A percentile compares a stretch with the other conserved stretches of the same genome.
Evolutionary conservation across 2,329 filamentous ascomycete genomes (phyloP).

Genomic region (Stromatinia cepivora): DNA sequence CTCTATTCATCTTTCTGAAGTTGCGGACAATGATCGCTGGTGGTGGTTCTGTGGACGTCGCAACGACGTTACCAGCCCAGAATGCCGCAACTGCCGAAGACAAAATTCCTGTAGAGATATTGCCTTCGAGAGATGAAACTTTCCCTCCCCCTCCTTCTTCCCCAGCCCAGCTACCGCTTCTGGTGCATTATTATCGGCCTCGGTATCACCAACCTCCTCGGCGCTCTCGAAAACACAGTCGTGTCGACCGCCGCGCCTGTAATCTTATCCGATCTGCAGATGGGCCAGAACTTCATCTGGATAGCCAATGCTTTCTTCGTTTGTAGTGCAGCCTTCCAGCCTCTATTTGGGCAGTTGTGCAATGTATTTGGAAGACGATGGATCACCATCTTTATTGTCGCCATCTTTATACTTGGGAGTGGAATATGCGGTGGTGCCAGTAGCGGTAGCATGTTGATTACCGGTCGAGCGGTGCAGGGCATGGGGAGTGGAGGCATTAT

Average conservation of each 20-base stretch:
- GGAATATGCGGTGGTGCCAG: conserved; percentile 52
- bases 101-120: too few relatives aligned
- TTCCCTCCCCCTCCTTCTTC: too few relatives aligned
- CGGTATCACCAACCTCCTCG: conserved; percentile 30
- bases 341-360: conserved; percentile 47
- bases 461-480: conserved; percentile 41
- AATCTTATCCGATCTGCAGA: conserved; percentile 53
- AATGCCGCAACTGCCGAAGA: too few relatives aligned
- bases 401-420: conserved; percentile 53
- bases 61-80: too few relatives aligned
- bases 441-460: conserved; percentile 50
- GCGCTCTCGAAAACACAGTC: conserved; percentile 47
- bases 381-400: conserved; percentile 45
- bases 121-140: too few relatives aligned
- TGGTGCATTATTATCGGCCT: conserved; percentile 32
- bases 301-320: conserved; percentile 72
- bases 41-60: too few relatives aligned
- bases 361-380: conserved; percentile 55
- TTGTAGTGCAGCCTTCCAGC: conserved; percentile 20
- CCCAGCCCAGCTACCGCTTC: too few relatives aligned
- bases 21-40: neutral
- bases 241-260: conserved; percentile 60
- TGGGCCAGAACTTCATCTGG: conserved; percentile 61
- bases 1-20: neutral
- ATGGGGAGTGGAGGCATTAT: conserved; percentile 46